Conservation (phyloP, 164 flowering plant genomes). For the Euptelea pleiosperma region DNA sequence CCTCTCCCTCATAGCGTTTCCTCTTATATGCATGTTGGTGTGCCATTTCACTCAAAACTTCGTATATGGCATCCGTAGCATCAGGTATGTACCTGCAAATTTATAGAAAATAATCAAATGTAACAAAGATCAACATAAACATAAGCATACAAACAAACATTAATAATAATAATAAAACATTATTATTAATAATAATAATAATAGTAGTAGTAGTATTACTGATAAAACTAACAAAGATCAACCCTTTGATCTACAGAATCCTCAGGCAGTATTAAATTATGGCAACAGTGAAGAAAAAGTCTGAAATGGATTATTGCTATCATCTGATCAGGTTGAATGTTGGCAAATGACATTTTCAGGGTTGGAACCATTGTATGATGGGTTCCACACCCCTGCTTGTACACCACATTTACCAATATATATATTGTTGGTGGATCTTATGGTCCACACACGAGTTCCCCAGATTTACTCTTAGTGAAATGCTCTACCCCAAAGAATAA, state of each 20-base stretch:
- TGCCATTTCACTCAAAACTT: slow-evolving; percentile 63
- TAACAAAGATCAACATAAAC: neutral
- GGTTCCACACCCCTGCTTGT: neutral
- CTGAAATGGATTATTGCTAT: too few species aligned
- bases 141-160: neutral
- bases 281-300: too few species aligned
- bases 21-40: slow-evolving; percentile 47
- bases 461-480: neutral
- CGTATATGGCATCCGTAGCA: slow-evolving; percentile 65
- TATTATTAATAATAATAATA: too few species aligned
- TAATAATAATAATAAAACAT: too few species aligned
- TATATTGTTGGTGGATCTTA: neutral
- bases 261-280: too few species aligned
- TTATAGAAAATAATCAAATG: neutral
- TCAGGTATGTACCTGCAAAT: slow-evolving; percentile 72
- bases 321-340: neutral
- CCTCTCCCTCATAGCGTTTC: slow-evolving; percentile 50
- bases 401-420: neutral
- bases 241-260: too few species aligned
- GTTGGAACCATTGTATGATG: too few species aligned
- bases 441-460: too few species aligned
- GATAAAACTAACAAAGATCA: too few species aligned
- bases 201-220: too few species aligned
- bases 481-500: neutral
- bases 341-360: neutral